These are phyloP conservation scores for Mortierella sp. DNA, from an alignment of 371 early-diverging fungal species.

Conservation along the genomic window DNA sequence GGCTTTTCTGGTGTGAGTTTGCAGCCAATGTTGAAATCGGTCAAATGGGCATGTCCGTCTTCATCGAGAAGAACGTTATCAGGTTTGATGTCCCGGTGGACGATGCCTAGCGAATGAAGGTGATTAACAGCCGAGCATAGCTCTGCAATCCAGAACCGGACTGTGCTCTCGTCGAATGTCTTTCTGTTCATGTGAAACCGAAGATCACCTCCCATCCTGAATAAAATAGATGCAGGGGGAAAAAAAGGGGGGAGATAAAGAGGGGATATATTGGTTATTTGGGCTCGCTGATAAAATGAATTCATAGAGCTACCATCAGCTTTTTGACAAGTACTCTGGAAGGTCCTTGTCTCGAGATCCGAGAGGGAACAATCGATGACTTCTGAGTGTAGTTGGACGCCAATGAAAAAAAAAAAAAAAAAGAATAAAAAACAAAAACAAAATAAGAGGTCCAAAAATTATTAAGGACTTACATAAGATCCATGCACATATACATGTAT, in stretches of 20 bases:
- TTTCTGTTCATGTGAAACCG: conserved; percentile 77
- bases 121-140: conserved; percentile 76
- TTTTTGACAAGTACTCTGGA: not conserved
- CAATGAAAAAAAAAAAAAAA: not conserved
- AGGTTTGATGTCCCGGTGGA: conserved; percentile 86
- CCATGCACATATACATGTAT: conserved; percentile 84
- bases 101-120: conserved; percentile 77
- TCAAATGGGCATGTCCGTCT: conserved; percentile 80
- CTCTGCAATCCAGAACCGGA: conserved; percentile 82
- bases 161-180: conserved; percentile 71
- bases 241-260: no score
- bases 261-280: no score
- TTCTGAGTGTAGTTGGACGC: not conserved
- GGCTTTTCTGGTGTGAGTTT: conserved; percentile 59
- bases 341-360: no score
- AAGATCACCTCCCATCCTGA: conserved; percentile 83
- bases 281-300: no score
- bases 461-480: conserved; percentile 74
- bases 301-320: no score
- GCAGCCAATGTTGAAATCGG: conserved; percentile 83
- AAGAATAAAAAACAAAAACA: not conserved
- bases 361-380: not conserved
- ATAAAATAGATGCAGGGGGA: not conserved
- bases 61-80: conserved; percentile 83
- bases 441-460: conserved; percentile 31